These are phyloP conservation scores for Anisodus tanguticus DNA, from an alignment of 257 asterid genomes.

Conservation along the genomic window DNA sequence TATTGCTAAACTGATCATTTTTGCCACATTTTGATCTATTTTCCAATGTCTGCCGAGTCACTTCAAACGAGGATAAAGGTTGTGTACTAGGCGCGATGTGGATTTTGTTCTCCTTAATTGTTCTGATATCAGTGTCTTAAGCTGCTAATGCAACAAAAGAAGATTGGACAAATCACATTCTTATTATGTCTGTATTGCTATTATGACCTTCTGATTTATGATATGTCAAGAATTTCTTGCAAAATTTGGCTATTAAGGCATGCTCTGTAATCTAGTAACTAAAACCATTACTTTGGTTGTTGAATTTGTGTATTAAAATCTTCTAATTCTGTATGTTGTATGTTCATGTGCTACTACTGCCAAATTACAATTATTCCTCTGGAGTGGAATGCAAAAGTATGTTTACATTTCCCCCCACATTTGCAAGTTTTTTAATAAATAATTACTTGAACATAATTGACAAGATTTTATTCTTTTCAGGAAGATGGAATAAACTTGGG, in stretches of 20 bases:
- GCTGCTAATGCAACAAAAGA: not conserved
- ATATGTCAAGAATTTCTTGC: slow-evolving; percentile 15
- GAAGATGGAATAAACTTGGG: too few species aligned
- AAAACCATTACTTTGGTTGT: not conserved
- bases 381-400: slow-evolving; percentile 37
- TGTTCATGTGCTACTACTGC: slow-evolving; percentile 40
- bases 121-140: too few species aligned
- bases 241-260: not conserved
- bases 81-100: too few species aligned
- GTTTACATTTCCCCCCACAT: slow-evolving; percentile 24
- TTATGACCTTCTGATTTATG: not conserved
- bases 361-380: slow-evolving; percentile 16
- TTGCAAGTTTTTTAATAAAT: slow-evolving; percentile 17
- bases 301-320: slow-evolving; percentile 24
- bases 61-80: too few species aligned
- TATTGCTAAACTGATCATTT: too few species aligned
- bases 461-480: not conserved
- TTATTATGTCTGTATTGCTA: not conserved
- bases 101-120: slow-evolving; percentile 26
- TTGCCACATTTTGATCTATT: too few species aligned
- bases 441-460: slow-evolving; percentile 21
- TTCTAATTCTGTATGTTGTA: slow-evolving; percentile 22
- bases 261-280: not conserved
- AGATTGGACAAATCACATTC: not conserved
- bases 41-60: too few species aligned